Base-by-base conservation (phyloP, 768 basidiomycete genomes). In the Russula dissimulans region DNA sequence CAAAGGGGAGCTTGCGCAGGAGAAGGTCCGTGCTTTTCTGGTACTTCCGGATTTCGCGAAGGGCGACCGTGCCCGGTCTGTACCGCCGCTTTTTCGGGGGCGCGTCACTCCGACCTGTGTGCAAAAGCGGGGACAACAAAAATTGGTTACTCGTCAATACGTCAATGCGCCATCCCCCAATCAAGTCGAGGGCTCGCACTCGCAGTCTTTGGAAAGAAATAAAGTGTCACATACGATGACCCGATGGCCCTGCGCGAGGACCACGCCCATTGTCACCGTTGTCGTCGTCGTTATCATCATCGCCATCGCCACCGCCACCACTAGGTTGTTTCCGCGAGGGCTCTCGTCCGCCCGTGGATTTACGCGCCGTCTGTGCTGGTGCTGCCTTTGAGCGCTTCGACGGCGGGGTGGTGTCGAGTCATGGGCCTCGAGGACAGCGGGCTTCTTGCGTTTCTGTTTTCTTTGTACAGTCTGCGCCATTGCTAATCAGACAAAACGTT, bases 11-110 rank as follows among this genome's bases (percentile, higher is more conserved):
- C 71, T 89, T 95, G 65, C 83, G 81, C 59, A 97, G 75, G 61
- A 97, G 76, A 45, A 97, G 77, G 69, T 95, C 93, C 7, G 94
- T 97, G 67, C 85, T 88, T 71, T 90, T 91, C 71, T 97, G 94
- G 72, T 97, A 97, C 70, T 88, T 91, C 67, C 95, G 81, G 54
- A 97, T 95, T 75, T 97, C 94, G 46, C 88, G 82, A 63, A 97
- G 75, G 38, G 94, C 94, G 59, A 89, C 83, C 3, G 91, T 95
- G 9, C 94, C 94, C 0, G 94, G 94, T 62, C 91, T 81, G 74
- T 81, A 97, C n/a, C 94, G 79, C 68, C 74, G 79, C 69, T 52
- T 47, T 52, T 46, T 59, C 9, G 50, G 62, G 22, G 47, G 45
- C 47, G 34, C 43, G 82, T 80, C 77, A 65, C 32, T 22, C 41